Percentiles rank a stretch among this genome's conserved stretches.
Conservation (phyloP, 192 early-diverging fungal genomes). For the Lunasporangiospora selenospora region DNA sequence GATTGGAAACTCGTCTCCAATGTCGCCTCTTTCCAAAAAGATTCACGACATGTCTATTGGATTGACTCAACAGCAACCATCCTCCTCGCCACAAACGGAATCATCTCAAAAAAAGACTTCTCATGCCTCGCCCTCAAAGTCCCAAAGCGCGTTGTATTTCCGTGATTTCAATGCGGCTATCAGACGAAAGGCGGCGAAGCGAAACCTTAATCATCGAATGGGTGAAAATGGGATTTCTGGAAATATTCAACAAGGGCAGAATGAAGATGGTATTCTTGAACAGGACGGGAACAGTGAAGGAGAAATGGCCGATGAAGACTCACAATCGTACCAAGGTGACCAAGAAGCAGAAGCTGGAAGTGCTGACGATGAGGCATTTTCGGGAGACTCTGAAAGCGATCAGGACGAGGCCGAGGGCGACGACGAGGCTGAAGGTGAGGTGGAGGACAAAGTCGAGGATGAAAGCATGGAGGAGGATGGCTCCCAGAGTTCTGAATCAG, state of each 20-base stretch:
- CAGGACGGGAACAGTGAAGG: slow-evolving; percentile 9
- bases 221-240: too few species aligned
- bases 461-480: neutral
- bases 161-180: slow-evolving; percentile 19
- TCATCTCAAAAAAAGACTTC: too few species aligned
- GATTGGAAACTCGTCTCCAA: slow-evolving; percentile 9
- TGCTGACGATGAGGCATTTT: neutral
- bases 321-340: too few species aligned
- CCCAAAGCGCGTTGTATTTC: too few species aligned
- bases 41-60: slow-evolving; percentile 21
- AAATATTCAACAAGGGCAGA: too few species aligned
- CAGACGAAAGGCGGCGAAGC: slow-evolving; percentile 19
- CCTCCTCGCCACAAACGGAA: too few species aligned
- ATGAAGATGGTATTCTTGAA: too few species aligned
- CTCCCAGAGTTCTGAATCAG: too few species aligned
- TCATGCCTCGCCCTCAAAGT: too few species aligned
- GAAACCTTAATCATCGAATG: too few species aligned
- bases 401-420: neutral
- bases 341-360: neutral
- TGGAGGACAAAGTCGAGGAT: neutral
- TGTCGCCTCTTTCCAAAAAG: slow-evolving; percentile 24
- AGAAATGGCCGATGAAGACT: neutral
- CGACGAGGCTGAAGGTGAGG: slow-evolving; percentile 8
- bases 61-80: too few species aligned
- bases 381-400: slow-evolving; percentile 6